These are phyloP conservation scores for Solanum ossicruentum DNA, from an alignment of 257 asterid genomes.

Conservation along the genomic window DNA sequence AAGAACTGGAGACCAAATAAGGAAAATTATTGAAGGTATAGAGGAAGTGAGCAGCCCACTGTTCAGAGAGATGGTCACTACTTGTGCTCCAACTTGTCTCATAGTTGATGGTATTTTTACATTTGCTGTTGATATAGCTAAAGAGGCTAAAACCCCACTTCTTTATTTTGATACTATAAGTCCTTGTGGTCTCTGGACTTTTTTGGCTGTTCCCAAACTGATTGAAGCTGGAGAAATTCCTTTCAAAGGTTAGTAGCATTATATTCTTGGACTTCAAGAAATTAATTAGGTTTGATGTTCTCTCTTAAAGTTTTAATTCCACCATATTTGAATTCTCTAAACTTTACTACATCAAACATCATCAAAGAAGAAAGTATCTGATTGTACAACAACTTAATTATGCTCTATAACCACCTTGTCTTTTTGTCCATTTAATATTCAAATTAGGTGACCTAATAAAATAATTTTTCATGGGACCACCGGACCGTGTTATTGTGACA, in stretches of 20 bases:
- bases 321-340: background rate
- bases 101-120: constrained; percentile 6
- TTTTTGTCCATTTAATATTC: background rate
- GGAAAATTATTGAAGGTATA: background rate
- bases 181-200: constrained; percentile 15
- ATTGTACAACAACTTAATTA: background rate
- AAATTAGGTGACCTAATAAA: background rate
- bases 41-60: background rate
- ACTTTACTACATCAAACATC: background rate
- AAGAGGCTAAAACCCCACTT: constrained; percentile 3
- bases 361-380: background rate
- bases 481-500: background rate
- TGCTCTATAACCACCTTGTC: background rate
- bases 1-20: background rate
- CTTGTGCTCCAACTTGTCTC: background rate
- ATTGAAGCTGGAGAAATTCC: constrained; percentile 21
- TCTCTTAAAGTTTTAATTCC: background rate
- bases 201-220: constrained; percentile 7
- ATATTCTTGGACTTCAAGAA: background rate
- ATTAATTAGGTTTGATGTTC: background rate
- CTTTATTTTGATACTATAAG: constrained; percentile 9
- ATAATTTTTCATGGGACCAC: background rate
- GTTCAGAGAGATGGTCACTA: constrained; percentile 1
- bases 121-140: background rate
- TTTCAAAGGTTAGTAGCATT: constrained; percentile 1